These are phyloP conservation scores for Venustampulla echinocandica DNA, from an alignment of 495 filamentous ascomycete genomes.

Conservation along the genomic window DNA sequence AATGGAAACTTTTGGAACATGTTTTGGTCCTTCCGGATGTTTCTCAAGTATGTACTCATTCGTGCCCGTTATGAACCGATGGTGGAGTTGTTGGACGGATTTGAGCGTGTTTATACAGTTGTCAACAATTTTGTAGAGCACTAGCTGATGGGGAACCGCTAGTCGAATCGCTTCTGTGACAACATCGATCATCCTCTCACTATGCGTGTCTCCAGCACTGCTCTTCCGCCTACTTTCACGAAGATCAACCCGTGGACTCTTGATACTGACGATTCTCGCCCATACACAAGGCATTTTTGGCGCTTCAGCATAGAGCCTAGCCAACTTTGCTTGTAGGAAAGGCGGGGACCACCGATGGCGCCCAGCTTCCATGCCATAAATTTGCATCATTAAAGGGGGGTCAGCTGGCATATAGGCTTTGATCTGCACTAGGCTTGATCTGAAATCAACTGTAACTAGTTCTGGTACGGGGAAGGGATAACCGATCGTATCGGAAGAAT, in stretches of 20 bases:
- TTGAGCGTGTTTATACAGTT: constrained; percentile 86
- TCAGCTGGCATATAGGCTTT: constrained; percentile 83
- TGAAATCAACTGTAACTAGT: constrained; percentile 72
- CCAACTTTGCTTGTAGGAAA: constrained; percentile 63
- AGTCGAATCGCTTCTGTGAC: constrained; percentile 77
- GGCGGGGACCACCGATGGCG: constrained; percentile 79
- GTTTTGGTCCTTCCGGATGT: constrained; percentile 72
- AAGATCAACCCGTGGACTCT: constrained; percentile 68
- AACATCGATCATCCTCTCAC: constrained; percentile 81
- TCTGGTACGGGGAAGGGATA: constrained; percentile 34
- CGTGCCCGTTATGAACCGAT: constrained; percentile 78
- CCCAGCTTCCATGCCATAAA: constrained; percentile 71
- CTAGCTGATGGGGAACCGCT: constrained; percentile 88
- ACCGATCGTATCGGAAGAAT: constrained; percentile 9
- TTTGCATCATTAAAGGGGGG: constrained; percentile 81
- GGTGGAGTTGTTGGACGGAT: constrained; percentile 77
- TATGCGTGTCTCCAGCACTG: constrained; percentile 44
- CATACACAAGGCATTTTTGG: constrained; percentile 74
- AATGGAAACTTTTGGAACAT: constrained; percentile 74
- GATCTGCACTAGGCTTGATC: constrained; percentile 69
- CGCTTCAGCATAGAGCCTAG: constrained; percentile 76
- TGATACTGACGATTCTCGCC: constrained; percentile 78
- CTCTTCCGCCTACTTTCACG: constrained; percentile 64
- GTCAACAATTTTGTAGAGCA: constrained; percentile 84
- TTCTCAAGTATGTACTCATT: constrained; percentile 82